Conservation (phyloP, 2,329 filamentous ascomycete genomes). For the Pyricularia grisea region DNA sequence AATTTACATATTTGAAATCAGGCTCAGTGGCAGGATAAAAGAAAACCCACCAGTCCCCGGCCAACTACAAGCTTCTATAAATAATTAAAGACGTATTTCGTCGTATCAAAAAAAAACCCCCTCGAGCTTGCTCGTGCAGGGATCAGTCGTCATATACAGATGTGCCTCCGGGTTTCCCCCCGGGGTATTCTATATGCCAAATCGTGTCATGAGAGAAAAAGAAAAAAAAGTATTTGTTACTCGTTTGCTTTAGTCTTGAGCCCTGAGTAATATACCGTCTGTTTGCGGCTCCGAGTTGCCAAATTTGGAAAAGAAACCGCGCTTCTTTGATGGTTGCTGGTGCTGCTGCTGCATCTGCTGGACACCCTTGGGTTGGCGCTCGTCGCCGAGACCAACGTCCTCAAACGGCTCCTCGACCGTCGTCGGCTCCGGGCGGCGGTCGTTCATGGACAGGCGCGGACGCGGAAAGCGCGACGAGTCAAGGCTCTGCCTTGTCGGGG, state of each 20-base stretch:
- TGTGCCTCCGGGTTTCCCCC: neutral
- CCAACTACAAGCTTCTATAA: neutral
- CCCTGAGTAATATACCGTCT: slow-evolving; percentile 8
- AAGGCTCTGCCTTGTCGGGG: slow-evolving; percentile 62
- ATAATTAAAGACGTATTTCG: neutral
- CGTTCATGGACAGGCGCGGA: slow-evolving; percentile 50
- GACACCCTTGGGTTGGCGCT: slow-evolving; percentile 21
- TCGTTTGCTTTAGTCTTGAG: slow-evolving; percentile 9
- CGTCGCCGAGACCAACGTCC: slow-evolving; percentile 79
- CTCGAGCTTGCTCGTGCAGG: neutral
- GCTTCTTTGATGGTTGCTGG: slow-evolving; percentile 52
- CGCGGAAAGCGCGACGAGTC: slow-evolving; percentile 63
- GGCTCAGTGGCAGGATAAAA: neutral
- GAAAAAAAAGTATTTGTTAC: no score
- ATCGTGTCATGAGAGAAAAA: neutral
- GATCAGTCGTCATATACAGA: neutral
- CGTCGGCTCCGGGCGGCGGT: slow-evolving; percentile 37
- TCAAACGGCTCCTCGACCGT: slow-evolving; percentile 77
- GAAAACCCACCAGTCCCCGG: neutral
- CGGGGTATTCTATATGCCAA: neutral
- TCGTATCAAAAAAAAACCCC: neutral
- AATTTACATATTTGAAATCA: neutral
- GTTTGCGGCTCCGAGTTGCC: slow-evolving; percentile 27
- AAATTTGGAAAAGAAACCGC: slow-evolving; percentile 73
- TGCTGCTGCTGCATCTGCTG: slow-evolving; percentile 24